Conservation (phyloP, 441 rosid genomes). For the Daphne laureola region DNA sequence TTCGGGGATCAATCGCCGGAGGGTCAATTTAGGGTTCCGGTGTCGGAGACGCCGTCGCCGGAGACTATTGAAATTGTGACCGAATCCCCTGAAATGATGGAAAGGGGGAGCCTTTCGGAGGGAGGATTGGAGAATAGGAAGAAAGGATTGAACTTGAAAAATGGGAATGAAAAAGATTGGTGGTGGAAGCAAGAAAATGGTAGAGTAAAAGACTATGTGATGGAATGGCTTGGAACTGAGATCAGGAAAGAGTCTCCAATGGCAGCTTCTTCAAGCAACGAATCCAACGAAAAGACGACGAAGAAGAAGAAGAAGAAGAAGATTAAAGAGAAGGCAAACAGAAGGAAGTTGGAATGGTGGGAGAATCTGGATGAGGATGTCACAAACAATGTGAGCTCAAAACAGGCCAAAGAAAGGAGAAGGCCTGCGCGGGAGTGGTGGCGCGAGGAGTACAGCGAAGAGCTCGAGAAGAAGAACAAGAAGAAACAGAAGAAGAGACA, state of each 20-base stretch:
- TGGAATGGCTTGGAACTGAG: constrained; percentile 90
- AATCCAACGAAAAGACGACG: constrained; percentile 23
- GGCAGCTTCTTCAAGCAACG: constrained; percentile 47
- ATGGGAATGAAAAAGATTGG: constrained; percentile 35
- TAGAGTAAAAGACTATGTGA: constrained; percentile 72
- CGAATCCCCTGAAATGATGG: constrained; percentile 22
- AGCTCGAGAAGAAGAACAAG: constrained; percentile 54
- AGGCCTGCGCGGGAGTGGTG: constrained; percentile 90
- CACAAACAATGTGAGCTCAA: constrained; percentile 28
- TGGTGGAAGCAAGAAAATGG: constrained; percentile 68
- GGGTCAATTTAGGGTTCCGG: constrained; percentile 21
- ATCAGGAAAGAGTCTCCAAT: constrained; percentile 69
- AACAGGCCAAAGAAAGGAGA: constrained; percentile 29
- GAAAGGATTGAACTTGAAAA: constrained; percentile 19
- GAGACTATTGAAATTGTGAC: constrained; percentile 20
- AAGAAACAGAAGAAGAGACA: constrained; percentile 46
- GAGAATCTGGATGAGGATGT: constrained; percentile 63
- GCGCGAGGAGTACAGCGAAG: constrained; percentile 88
- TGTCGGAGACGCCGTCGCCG: constrained; percentile 30
- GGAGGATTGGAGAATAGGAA: constrained; percentile 27
- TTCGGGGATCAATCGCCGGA: constrained; percentile 71
- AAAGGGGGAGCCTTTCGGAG: constrained; percentile 25
- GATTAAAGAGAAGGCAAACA: constrained; percentile 49
- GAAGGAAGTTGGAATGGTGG: constrained; percentile 83
- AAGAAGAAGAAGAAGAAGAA: constrained; percentile 26